phyloP scores from a whole-genome alignment of 2,329 filamentous ascomycete species.

The Aschersonia sp. region DNA sequence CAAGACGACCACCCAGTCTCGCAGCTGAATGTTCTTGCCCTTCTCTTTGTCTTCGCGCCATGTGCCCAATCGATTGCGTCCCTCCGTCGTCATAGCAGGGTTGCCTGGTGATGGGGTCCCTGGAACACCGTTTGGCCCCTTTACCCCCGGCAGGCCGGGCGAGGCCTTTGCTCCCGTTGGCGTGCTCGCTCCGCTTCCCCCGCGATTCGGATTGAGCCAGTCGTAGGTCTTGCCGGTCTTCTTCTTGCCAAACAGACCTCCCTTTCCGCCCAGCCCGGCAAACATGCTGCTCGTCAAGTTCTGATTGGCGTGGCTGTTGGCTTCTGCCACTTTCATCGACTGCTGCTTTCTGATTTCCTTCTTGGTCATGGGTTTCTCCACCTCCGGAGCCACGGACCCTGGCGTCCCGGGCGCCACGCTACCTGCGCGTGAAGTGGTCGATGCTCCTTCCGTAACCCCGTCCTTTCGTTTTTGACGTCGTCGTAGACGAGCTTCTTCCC shows the following conservation, averaged over 20 bases:
- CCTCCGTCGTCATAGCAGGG: constrained; percentile 37
- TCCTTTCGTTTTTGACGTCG: constrained; percentile 52
- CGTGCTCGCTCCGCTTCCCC: constrained; percentile 39
- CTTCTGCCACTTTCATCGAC: constrained; percentile 63
- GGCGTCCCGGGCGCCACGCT: constrained; percentile 47
- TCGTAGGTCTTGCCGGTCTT: constrained; percentile 54
- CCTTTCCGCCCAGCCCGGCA: constrained; percentile 46
- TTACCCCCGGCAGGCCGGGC: constrained; percentile 13
- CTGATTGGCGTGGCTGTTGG: constrained; percentile 64
- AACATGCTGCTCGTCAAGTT: constrained; percentile 73
- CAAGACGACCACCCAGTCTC: constrained; percentile 67
- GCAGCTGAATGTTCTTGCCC: constrained; percentile 66
- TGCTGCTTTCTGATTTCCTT: constrained; percentile 70
- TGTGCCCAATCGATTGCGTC: constrained; percentile 51
- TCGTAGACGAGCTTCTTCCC: constrained; percentile 56
- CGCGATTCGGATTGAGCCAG: constrained; percentile 49
- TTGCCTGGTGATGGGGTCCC: constrained; percentile 15
- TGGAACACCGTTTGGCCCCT: constrained; percentile 16
- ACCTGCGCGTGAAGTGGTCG: constrained; percentile 34
- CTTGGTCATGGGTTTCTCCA: constrained; percentile 62
- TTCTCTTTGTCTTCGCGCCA: constrained; percentile 68
- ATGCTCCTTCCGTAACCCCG: constrained; percentile 35
- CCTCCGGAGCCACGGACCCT: constrained; percentile 46
- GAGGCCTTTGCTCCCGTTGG: constrained; percentile 21
- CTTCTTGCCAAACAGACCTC: constrained; percentile 41